Percentiles rank a stretch among this genome's conserved stretches.
Evolutionary conservation across 768 basidiomycete genomes (phyloP).

Genomic region (Mycena albidolilacea): DNA sequence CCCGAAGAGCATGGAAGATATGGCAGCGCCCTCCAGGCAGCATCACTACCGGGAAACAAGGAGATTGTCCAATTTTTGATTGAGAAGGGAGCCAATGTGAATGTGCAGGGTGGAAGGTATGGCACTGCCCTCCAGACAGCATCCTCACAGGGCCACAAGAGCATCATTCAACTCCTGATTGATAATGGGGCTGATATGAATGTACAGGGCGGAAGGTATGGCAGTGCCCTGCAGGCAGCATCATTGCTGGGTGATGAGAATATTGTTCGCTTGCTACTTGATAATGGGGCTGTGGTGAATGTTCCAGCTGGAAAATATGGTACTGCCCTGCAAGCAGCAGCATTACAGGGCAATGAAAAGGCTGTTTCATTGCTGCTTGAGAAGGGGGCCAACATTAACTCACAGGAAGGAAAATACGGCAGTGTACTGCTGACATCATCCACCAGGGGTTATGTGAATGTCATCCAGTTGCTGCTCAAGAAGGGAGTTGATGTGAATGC

Average conservation of each 20-base stretch:
- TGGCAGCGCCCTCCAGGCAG: background rate
- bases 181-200: background rate
- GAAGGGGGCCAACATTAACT: background rate
- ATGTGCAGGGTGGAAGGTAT: background rate
- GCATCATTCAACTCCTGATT: background rate
- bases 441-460: background rate
- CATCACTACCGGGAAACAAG: background rate
- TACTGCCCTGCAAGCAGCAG: background rate
- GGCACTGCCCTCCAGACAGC: background rate
- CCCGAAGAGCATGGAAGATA: background rate
- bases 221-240: background rate
- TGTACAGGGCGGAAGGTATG: background rate
- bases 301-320: background rate
- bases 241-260: background rate
- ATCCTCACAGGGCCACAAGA: background rate
- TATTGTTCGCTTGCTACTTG: background rate
- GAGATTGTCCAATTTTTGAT: background rate
- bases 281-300: background rate
- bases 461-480: background rate
- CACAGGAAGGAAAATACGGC: background rate
- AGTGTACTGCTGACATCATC: background rate
- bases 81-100: background rate
- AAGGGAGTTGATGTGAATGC: background rate
- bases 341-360: background rate
- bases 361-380: background rate